These are phyloP conservation scores for Fusarium udum DNA, from an alignment of 2,329 filamentous ascomycete species.

Conservation along the genomic window DNA sequence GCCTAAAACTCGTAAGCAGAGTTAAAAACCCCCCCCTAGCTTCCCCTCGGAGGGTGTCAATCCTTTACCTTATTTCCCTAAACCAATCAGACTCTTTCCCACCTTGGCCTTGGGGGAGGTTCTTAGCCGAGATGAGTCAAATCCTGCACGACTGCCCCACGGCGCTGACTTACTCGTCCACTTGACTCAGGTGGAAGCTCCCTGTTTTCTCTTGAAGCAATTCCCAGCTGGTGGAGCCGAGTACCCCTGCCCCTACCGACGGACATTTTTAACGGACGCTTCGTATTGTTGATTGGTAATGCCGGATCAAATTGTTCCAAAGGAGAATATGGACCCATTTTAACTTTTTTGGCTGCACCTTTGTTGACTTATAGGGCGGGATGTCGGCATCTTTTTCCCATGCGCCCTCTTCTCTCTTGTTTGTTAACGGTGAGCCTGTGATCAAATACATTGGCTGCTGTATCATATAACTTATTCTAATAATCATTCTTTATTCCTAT, in stretches of 20 bases:
- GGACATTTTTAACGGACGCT: conserved; percentile 4
- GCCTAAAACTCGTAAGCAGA: neutral
- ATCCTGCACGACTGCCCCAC: neutral
- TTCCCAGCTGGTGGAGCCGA: conserved; percentile 13
- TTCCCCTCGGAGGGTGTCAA: conserved; percentile 1
- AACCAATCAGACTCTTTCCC: neutral
- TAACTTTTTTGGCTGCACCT: conserved; percentile 8
- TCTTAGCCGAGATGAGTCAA: conserved; percentile 25
- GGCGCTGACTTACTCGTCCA: conserved; percentile 5
- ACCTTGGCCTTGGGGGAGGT: neutral
- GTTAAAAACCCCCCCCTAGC: neutral
- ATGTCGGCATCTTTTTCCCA: conserved; percentile 23
- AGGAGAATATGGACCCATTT: conserved; percentile 11
- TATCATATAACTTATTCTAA: conserved; percentile 3
- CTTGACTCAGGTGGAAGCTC: neutral
- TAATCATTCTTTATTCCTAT: neutral
- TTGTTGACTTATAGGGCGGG: conserved; percentile 30
- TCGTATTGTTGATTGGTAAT: conserved; percentile 28
- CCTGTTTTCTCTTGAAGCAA: conserved; percentile 8
- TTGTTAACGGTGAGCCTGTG: conserved; percentile 2
- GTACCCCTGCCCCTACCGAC: neutral
- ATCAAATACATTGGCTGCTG: conserved; percentile 1
- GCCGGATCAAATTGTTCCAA: neutral
- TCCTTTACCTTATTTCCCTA: conserved; percentile 9
- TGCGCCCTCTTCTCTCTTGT: conserved; percentile 17